A percentile compares a stretch with the other conserved stretches of the same genome.
Evolutionary conservation across 805 yeast genomes (phyloP).

Genomic region (Wickerhamiella australiensis): DNA sequence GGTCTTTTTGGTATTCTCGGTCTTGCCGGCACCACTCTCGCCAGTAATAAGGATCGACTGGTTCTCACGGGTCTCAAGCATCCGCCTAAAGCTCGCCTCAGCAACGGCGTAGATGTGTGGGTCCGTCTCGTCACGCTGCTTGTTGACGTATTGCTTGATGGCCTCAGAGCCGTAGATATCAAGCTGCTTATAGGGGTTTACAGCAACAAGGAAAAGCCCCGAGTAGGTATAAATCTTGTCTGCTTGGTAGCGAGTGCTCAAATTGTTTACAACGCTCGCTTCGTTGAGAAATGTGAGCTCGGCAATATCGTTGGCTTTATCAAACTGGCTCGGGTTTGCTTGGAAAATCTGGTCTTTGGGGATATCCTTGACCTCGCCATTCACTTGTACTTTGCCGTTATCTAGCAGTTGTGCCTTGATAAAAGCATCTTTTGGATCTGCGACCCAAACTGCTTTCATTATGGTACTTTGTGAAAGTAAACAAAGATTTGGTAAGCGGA

Average conservation of each 20-base stretch:
- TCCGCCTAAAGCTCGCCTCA: conserved; percentile 69
- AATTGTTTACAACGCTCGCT: conserved; percentile 84
- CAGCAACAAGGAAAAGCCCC: conserved; percentile 88
- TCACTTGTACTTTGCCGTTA: conserved; percentile 25
- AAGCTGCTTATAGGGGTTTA: conserved; percentile 75
- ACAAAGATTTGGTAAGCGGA: background rate
- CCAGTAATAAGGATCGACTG: conserved; percentile 96
- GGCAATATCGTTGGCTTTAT: conserved; percentile 89
- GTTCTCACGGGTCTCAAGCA: conserved; percentile 55
- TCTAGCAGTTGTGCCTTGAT: conserved; percentile 36
- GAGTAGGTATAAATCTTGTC: conserved; percentile 86
- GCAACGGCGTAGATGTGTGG: conserved; percentile 92
- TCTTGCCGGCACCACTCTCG: conserved; percentile 97
- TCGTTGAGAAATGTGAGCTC: conserved; percentile 88
- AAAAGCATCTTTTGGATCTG: conserved; percentile 46
- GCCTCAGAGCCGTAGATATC: conserved; percentile 55
- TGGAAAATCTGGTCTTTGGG: conserved; percentile 39
- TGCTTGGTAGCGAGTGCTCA: conserved; percentile 61
- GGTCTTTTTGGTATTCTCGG: conserved; percentile 92
- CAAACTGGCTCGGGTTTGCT: conserved; percentile 83
- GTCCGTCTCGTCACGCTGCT: conserved; percentile 35
- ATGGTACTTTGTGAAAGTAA: background rate
- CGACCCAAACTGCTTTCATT: conserved; percentile 64
- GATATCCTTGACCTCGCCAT: conserved; percentile 25
- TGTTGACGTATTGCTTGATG: conserved; percentile 38